phyloP scores from a whole-genome alignment of 257 asterid genomes.

The Craterostigma plantagineum region DNA sequence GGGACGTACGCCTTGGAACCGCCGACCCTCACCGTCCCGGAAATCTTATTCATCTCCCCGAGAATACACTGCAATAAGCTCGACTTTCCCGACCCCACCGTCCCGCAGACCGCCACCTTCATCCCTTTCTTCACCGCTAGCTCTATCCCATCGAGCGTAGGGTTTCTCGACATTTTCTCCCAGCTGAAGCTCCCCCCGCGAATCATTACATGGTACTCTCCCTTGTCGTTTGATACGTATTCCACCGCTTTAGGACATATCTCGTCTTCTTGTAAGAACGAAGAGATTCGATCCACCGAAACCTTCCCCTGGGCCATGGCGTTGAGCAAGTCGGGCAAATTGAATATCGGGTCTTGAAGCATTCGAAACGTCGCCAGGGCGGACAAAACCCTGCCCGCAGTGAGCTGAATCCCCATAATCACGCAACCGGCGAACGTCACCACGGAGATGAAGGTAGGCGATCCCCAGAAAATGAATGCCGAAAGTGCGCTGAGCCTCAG shows the following conservation, averaged over 20 bases:
- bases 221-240: slow-evolving; percentile 16
- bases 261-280: slow-evolving; percentile 71
- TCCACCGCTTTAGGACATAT: slow-evolving; percentile 43
- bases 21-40: slow-evolving; percentile 55
- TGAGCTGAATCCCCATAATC: slow-evolving; percentile 76
- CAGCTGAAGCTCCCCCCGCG: slow-evolving; percentile 54
- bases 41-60: slow-evolving; percentile 74
- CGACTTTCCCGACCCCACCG: slow-evolving; percentile 94
- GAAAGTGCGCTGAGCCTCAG: slow-evolving; percentile 46
- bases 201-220: slow-evolving; percentile 45
- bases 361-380: slow-evolving; percentile 86
- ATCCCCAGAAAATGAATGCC: slow-evolving; percentile 78
- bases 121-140: slow-evolving; percentile 54
- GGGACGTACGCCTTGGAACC: slow-evolving; percentile 83
- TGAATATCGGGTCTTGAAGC: slow-evolving; percentile 96
- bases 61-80: slow-evolving; percentile 75
- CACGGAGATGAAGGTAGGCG: slow-evolving; percentile 76
- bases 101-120: slow-evolving; percentile 97
- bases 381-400: slow-evolving; percentile 78
- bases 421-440: slow-evolving; percentile 75
- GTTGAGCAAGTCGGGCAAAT: slow-evolving; percentile 68
- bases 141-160: slow-evolving; percentile 39
- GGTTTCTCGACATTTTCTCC: slow-evolving; percentile 27
- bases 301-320: slow-evolving; percentile 88
- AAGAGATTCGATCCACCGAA: slow-evolving; percentile 71